These are phyloP conservation scores for Linnemannia elongata DNA, from an alignment of 192 early-diverging fungal genomes.

Conservation along the genomic window DNA sequence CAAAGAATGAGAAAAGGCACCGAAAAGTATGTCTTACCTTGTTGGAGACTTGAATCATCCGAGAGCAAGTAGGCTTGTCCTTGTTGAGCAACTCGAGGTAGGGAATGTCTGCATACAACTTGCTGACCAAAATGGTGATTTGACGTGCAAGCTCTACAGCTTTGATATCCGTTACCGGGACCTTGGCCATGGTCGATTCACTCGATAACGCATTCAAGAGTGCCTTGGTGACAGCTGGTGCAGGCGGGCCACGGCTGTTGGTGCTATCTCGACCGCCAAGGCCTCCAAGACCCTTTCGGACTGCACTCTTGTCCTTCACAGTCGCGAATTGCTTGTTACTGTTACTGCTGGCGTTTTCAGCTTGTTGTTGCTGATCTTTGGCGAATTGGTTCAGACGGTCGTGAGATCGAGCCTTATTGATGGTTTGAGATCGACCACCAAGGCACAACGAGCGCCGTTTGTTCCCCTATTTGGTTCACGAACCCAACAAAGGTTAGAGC, in stretches of 20 bases:
- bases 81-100: constrained; percentile 82
- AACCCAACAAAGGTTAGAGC: neutral
- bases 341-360: neutral
- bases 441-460: constrained; percentile 22
- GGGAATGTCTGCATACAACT: constrained; percentile 75
- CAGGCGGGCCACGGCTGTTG: constrained; percentile 23
- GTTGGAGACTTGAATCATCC: constrained; percentile 76
- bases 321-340: constrained; percentile 8
- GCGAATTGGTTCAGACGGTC: constrained; percentile 25
- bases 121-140: constrained; percentile 84
- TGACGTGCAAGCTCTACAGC: constrained; percentile 87
- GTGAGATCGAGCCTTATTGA: constrained; percentile 29
- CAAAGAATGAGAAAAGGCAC: constrained; percentile 53
- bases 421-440: neutral
- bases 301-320: constrained; percentile 29
- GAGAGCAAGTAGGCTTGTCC: constrained; percentile 65
- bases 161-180: constrained; percentile 76
- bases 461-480: constrained; percentile 9
- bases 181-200: constrained; percentile 38
- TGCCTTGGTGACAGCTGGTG: constrained; percentile 37
- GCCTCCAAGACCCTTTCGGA: constrained; percentile 51
- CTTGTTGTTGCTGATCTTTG: constrained; percentile 7
- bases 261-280: constrained; percentile 9
- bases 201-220: constrained; percentile 35
- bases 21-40: constrained; percentile 64